Conservation (phyloP, 1,139 yeast species). For the Meyerozyma sp. region DNA sequence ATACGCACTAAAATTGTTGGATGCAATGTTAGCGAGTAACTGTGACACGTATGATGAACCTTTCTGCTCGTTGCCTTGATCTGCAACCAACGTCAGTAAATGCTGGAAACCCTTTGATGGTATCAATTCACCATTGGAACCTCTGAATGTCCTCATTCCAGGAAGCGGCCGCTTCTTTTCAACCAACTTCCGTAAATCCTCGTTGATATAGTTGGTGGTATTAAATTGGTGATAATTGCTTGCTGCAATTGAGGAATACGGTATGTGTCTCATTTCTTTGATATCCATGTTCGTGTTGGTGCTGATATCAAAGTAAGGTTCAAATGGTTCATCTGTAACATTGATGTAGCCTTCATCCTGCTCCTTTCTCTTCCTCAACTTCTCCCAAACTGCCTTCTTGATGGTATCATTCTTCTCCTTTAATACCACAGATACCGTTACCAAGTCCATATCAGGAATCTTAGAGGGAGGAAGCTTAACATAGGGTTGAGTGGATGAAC, state of each 20-base stretch:
- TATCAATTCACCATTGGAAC: slow-evolving; percentile 39
- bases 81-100: slow-evolving; percentile 30
- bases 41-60: slow-evolving; percentile 35
- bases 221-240: slow-evolving; percentile 69
- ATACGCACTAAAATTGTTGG: slow-evolving; percentile 43
- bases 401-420: slow-evolving; percentile 76
- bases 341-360: slow-evolving; percentile 75
- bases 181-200: slow-evolving; percentile 32
- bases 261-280: slow-evolving; percentile 59
- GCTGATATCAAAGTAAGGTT: slow-evolving; percentile 75
- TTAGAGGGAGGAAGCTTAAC: slow-evolving; percentile 85
- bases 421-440: slow-evolving; percentile 72
- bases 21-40: slow-evolving; percentile 39
- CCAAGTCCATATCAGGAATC: slow-evolving; percentile 87
- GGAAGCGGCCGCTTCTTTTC: slow-evolving; percentile 40
- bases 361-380: slow-evolving; percentile 66
- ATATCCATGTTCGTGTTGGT: slow-evolving; percentile 41
- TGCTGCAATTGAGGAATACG: slow-evolving; percentile 73
- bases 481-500: slow-evolving; percentile 62
- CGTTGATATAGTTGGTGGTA: slow-evolving; percentile 49
- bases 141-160: slow-evolving; percentile 41
- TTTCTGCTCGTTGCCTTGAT: slow-evolving; percentile 21
- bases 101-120: slow-evolving; percentile 43
- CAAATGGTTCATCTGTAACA: slow-evolving; percentile 84
- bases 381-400: slow-evolving; percentile 75